Base-by-base conservation (phyloP, 768 basidiomycete genomes). In the Neoboletus magnificus region DNA sequence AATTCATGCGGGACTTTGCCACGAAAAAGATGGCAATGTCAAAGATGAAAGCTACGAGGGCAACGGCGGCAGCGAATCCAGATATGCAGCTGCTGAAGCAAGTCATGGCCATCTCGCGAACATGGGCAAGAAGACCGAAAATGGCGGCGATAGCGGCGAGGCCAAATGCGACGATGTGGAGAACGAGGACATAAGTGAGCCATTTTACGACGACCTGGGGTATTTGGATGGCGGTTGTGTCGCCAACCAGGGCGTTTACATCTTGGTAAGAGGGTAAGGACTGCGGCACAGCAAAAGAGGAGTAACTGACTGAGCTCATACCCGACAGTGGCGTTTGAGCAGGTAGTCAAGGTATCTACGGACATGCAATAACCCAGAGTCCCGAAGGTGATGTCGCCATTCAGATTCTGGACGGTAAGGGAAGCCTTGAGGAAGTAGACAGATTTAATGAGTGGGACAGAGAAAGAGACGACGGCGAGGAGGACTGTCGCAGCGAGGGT, bases 1-100 rank as follows among this genome's bases (percentile, higher is more conserved):
- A 57, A 68, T 91, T 89, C 70, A 99, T 88, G 50, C 94, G 84
- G 42, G 89, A 75, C 66, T 87, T 93, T 55, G 91, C 91, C 53
- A 96, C 73, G 77, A 91, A 93, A 76, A 98, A 98, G 54, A 97
- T 75, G 61, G 82, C 89, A 55, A 98, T 73, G 71, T 99, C 97
- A 71, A 98, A 94, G 32, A 96, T 83, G 72, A 98, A 95, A 5
- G 95, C 94, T 42, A 91, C 65, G 56, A 98, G 77, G 48, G 92
- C 81, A 55, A 96, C 73, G 1, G 80, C 73, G 0, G 93, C 91
- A 13, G 87, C 92, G 58, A 94, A 83, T 7, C 91, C 86, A 4
- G 91, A 87, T 56, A 96, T 74, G 62, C 81, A 90, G 50, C 86
- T 86, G 63, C 89, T 91, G 73, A 83, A 87, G 68, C 89, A 93